Evolutionary conservation across 805 yeast species (phyloP), one percentile per base, ranked within the genome.

Genomic region (Hanseniaspora pseudoguilliermondii): DNA sequence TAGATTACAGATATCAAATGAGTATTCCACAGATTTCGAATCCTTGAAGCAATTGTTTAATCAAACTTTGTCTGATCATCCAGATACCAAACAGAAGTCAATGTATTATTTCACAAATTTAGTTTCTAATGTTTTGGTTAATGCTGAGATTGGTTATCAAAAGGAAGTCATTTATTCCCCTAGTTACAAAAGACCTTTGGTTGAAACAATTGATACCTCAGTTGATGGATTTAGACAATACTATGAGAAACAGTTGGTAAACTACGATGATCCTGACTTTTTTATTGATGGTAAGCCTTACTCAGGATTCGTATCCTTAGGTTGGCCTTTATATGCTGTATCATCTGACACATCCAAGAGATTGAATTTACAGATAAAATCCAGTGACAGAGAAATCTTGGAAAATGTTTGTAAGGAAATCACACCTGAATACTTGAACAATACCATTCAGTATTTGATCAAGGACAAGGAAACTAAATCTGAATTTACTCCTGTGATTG

Each of bases 241-340:
- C 1, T 84, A 83, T 72, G 65, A 67, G 43, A 57, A 63, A 5
- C 93, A 85, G 60, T 69, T 84, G 72, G 62, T 64, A 11, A 78
- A 79, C 59, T 66, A 71, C 15, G 66, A 70, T 0, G 56, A 66
- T 23, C 84, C 85, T 1, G 60, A 60, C 1, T 82, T 73, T 60
- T 87, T 69, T 62, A 73, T 83, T 60, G 89, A 84, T 62, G 75
- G 75, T 34, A 77, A 75, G 53, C 70, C 76, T 2, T 74, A 72
- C 62, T 69, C 72, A 9, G 93, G 95, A 0, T 84, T 89, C 80
- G 67, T 85, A 9, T 83, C 84, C 52, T 87, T 96, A 95, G 85
- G 82, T 15, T 68, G 78, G 20, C 60, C 69, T 0, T 63, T 83
- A 66, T 64, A 66, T 21, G 88, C 75, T 2, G 69, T 81, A 20